phyloP scores from a whole-genome alignment of 2,329 filamentous ascomycete species.

The Scortechinia acanthostroma region DNA sequence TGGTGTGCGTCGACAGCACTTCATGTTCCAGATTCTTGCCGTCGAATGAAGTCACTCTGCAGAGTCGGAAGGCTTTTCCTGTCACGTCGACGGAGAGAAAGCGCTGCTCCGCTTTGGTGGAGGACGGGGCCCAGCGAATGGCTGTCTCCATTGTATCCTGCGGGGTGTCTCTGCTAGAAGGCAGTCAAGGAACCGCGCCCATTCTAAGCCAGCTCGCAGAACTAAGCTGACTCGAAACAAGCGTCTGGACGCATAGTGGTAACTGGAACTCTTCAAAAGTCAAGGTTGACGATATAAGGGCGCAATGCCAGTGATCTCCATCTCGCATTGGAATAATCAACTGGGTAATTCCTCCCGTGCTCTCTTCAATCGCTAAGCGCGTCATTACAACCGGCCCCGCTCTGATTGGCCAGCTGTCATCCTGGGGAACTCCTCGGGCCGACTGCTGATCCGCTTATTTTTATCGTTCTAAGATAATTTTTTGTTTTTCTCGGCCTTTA shows the following conservation, averaged over 20 bases:
- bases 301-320: too few relatives aligned
- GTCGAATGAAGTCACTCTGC: conserved; percentile 32
- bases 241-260: too few relatives aligned
- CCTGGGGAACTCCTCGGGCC: conserved; percentile 16
- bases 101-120: conserved; percentile 38
- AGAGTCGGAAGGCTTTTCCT: conserved; percentile 48
- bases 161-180: too few relatives aligned
- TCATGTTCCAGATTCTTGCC: conserved; percentile 37
- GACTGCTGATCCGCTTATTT: conserved; percentile 13
- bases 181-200: too few relatives aligned
- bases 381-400: conserved; percentile 3
- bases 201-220: too few relatives aligned
- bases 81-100: conserved; percentile 57
- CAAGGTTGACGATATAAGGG: too few relatives aligned
- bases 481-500: too few relatives aligned
- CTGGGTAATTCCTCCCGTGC: too few relatives aligned
- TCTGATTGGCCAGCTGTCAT: conserved; percentile 15
- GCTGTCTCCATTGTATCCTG: conserved; percentile 60
- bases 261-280: too few relatives aligned
- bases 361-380: conserved; percentile 2
- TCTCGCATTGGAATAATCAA: too few relatives aligned
- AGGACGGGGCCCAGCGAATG: conserved; percentile 56
- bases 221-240: too few relatives aligned
- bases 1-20: conserved; percentile 39
- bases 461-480: conserved; percentile 3